These are phyloP conservation scores for Cordyceps militaris DNA, from an alignment of 2,329 filamentous ascomycete species.

Conservation along the genomic window DNA sequence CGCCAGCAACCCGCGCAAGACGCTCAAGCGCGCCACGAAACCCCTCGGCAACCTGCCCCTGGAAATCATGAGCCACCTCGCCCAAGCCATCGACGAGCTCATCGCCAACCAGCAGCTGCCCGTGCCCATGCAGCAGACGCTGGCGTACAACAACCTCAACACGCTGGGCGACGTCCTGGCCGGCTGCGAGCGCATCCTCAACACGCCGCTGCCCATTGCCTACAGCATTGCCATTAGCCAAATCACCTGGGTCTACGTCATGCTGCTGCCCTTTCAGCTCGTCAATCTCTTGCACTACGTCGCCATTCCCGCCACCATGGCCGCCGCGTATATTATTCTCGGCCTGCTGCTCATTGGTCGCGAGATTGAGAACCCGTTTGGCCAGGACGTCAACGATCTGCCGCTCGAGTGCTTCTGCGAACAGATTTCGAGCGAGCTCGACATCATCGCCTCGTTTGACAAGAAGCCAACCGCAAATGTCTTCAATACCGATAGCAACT, in stretches of 20 bases:
- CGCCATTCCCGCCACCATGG: constrained; percentile 68
- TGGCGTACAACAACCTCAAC: constrained; percentile 53
- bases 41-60: constrained; percentile 78
- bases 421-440: constrained; percentile 66
- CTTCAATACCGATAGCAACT: constrained; percentile 33
- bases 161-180: constrained; percentile 65
- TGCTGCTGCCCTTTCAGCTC: constrained; percentile 77
- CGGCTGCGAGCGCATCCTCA: constrained; percentile 69
- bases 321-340: constrained; percentile 74
- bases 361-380: constrained; percentile 82
- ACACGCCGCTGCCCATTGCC: constrained; percentile 73
- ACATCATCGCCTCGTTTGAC: constrained; percentile 57
- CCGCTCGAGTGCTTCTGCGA: constrained; percentile 71
- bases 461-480: constrained; percentile 26
- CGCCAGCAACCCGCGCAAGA: constrained; percentile 69
- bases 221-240: constrained; percentile 81
- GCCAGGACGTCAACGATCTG: constrained; percentile 75
- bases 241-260: constrained; percentile 78
- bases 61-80: constrained; percentile 70
- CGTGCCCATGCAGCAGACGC: constrained; percentile 51
- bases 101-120: constrained; percentile 48
- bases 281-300: constrained; percentile 58
- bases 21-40: constrained; percentile 63
- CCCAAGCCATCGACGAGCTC: constrained; percentile 56
- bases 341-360: constrained; percentile 66